Base-by-base conservation (phyloP, 1,139 yeast genomes). In the Blastobotrys buckinghamii region DNA sequence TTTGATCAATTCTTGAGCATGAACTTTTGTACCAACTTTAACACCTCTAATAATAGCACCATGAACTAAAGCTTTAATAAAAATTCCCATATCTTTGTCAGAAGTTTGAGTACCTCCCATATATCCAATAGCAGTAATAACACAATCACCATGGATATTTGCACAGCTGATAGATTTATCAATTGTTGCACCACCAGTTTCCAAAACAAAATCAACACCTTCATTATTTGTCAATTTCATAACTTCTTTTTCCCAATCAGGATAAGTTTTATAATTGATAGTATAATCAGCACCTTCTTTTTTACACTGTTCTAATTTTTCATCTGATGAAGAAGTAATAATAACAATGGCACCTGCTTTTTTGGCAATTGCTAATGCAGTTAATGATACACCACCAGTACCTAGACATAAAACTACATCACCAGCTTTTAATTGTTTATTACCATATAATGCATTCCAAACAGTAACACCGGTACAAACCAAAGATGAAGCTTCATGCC, bases 331-430 rank as follows among this genome's bases (percentile, higher is more conserved):
- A 1, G 55, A 51, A 2, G 56, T 53, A 29, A 53, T 43, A 36
- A 54, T 47, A 12, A 53, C 52, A 9, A 42, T 35, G 7, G 55
- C 55, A 32, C 57, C 57, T 27, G 57, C 55, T 16, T 45, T 47
- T 39, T 53, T 53, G 33, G 57, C 57, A 47, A 54, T 54, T 13
- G 50, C 44, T 10, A 54, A 43, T 2, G 51, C 57, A 32, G 51
- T 50, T 27, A 52, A 16, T 20, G 57, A 47, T 7, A 53, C 57
- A 10, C 57, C 57, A 13, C 57, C 57, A 33, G 57, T 54, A 8
- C 57, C 57, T 36, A 50, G 20, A 5, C 50, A 51, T 26, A 54
- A 45, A 13, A 54, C 57, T 9, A 49, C 37, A 33, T 54, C 55
- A 12, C 57, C 57, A 17, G 57, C 51, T 15, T 37, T 34, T 33